Conservation (phyloP, 805 yeast genomes). For the Cyberlindnera americana region DNA sequence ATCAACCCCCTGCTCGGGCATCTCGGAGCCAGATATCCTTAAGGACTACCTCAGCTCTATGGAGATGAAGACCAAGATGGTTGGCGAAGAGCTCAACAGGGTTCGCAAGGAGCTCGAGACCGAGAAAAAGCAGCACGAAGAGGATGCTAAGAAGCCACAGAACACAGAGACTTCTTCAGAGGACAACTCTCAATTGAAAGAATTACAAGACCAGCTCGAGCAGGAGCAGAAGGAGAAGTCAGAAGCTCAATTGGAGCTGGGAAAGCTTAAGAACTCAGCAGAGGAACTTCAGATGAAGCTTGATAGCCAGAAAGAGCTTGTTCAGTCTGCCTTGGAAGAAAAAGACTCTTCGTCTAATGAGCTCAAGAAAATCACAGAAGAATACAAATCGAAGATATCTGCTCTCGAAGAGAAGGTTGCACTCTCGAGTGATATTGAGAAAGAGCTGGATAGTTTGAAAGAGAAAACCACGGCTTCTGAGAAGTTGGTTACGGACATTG, state of each 20-base stretch:
- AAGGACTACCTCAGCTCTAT: slow-evolving; percentile 67
- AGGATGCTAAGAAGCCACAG: too few relatives aligned
- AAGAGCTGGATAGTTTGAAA: background rate
- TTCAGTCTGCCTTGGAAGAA: slow-evolving; percentile 3
- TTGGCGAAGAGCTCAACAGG: slow-evolving; percentile 60
- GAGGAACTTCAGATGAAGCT: slow-evolving; percentile 14
- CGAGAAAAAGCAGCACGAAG: slow-evolving; percentile 7
- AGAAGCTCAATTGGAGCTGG: slow-evolving; percentile 4
- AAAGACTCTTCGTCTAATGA: slow-evolving; percentile 5
- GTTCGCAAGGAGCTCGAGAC: slow-evolving; percentile 16
- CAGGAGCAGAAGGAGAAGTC: background rate
- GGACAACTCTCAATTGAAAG: slow-evolving; percentile 4
- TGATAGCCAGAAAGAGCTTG: slow-evolving; percentile 6
- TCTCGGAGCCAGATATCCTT: slow-evolving; percentile 67
- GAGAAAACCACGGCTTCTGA: background rate
- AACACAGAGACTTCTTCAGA: background rate
- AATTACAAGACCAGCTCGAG: background rate
- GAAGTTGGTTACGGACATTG: background rate
- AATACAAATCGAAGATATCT: background rate
- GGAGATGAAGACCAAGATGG: slow-evolving; percentile 54
- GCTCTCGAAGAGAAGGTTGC: slow-evolving; percentile 4
- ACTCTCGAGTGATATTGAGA: background rate
- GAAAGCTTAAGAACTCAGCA: slow-evolving; percentile 5
- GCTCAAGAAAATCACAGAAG: background rate
- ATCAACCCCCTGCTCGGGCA: slow-evolving; percentile 72